Evolutionary conservation across 1,139 yeast species (phyloP), one percentile per base, ranked within the genome.

Genomic region (Candida smagusa): DNA sequence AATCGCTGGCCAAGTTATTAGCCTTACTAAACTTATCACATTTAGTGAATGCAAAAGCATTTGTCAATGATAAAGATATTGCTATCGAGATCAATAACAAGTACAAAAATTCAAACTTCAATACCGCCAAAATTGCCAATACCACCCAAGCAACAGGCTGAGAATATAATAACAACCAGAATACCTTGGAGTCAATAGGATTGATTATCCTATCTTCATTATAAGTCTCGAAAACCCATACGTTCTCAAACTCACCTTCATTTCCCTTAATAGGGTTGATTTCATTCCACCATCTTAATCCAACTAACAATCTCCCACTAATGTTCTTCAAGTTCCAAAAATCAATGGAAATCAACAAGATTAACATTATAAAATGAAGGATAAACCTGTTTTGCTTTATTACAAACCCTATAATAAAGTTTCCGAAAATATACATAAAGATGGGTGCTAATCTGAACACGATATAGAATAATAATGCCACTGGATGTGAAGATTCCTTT

Each of bases 281-380:
- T 54, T 84, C 90, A 57, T 87, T 88, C 96, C 96, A 89, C 96
- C 97, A 90, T 48, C 98, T 74, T 45, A 92, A 71, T 0, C 97
- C 97, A 6, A 92, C 97, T 40, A 92, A 63, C 38, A 87, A 72
- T 43, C 97, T 69, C 0, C 98, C 98, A 11, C 95, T 72, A 11
- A 92, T 86, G 58, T 92, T 92, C 55, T 92, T 92, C 31, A 88
- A 81, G 54, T 87, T 84, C 95, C 97, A 92, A 55, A 92, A 92
- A 58, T 92, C 98, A 1, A 88, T 88, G 0, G 95, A 84, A 22
- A 87, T 72, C 23, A 89, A 66, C 19, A 92, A 65, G 5, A 89
- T 79, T 32, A 88, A 80, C 8, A 81, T 58, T 23, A 92, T 89
- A 65, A 92, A 92, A 50, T 87, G 80, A 34, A 87, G 68, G 8